Evolutionary conservation across 176 grass and related monocot genomes (phyloP), one percentile per base, ranked within the genome.

Genomic region (Hsuehochloa calcarea): DNA sequence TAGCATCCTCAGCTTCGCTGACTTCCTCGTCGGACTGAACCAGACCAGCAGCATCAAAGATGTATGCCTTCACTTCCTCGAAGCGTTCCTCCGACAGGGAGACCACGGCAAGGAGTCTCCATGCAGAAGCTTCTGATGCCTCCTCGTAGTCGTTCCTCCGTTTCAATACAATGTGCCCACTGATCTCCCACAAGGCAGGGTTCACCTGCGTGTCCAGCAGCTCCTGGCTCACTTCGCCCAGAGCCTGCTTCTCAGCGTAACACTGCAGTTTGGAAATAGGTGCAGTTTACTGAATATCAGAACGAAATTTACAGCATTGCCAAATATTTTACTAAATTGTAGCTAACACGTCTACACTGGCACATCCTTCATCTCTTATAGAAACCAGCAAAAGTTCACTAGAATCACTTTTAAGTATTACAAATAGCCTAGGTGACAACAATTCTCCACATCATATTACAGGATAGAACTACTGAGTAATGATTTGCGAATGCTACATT

Each of bases 171-270:
- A 99, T 99, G 65, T 99, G 97, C 25, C 97, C 97, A 77, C 97
- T 99, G 44, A 99, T 99, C 89, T 99, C 97, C 97, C 97, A 99
- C 22, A 88, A 91, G 0, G 97, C 97, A 60, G 97, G 97, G 51
- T 99, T 99, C 83, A 99, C 93, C 81, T 99, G 97, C 5, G 96
- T 96, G 75, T 99, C 97, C 46, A 99, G 88, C 39, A 99, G 70
- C 66, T 99, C 97, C 85, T 92, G 91, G 78, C 88, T 91, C 80
- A 96, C 97, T 80, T 96, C 93, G 1, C 97, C 90, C 17, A 96
- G 80, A 62, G 97, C 97, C 89, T 99, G 97, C 76, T 99, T 99
- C 92, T 96, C 97, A 50, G 97, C 88, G 25, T 96, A 99, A 74
- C 97, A 96, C 97, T 99, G 84, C 60, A 74, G 60, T 79, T 43